These are phyloP conservation scores for Globisporangium nunn DNA, from an alignment of 352 stramenopile species.

Conservation along the genomic window DNA sequence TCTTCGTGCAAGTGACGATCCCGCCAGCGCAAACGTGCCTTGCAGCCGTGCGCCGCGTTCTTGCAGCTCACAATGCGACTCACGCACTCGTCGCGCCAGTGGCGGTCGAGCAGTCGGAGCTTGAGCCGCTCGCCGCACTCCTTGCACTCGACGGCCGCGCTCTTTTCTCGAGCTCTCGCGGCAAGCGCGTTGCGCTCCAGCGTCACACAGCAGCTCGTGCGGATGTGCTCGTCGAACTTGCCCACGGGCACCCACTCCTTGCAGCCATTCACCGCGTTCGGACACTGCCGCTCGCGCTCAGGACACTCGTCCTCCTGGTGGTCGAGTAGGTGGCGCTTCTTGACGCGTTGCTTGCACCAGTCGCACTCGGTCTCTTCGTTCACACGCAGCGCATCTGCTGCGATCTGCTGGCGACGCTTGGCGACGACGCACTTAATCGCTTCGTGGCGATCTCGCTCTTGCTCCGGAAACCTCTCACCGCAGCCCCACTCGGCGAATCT, in stretches of 20 bases:
- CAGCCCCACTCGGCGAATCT: slow-evolving; percentile 48
- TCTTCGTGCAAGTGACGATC: slow-evolving; percentile 69
- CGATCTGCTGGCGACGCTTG: slow-evolving; percentile 28
- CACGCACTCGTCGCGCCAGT: slow-evolving; percentile 42
- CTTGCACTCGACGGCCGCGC: slow-evolving; percentile 27
- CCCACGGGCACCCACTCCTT: slow-evolving; percentile 66
- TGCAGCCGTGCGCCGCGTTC: slow-evolving; percentile 60
- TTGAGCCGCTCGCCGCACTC: slow-evolving; percentile 45
- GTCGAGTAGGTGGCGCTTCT: slow-evolving; percentile 60
- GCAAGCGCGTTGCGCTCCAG: slow-evolving; percentile 50
- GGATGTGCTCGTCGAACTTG: slow-evolving; percentile 41
- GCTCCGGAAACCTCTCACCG: slow-evolving; percentile 22
- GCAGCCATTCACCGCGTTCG: slow-evolving; percentile 50
- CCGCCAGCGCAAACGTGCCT: slow-evolving; percentile 43
- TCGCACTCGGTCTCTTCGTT: slow-evolving; percentile 56
- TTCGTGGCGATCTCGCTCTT: slow-evolving; percentile 37
- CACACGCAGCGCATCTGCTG: slow-evolving; percentile 28
- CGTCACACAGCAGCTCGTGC: slow-evolving; percentile 39
- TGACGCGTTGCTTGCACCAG: slow-evolving; percentile 53
- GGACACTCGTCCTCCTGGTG: slow-evolving; percentile 76
- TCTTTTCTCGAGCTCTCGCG: slow-evolving; percentile 36
- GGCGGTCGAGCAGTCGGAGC: slow-evolving; percentile 27
- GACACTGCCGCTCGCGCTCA: slow-evolving; percentile 60
- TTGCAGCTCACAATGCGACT: slow-evolving; percentile 62
- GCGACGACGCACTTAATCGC: slow-evolving; percentile 34